phyloP scores from a whole-genome alignment of 169 alveolate species.

The Miamiensis avidus region DNA sequence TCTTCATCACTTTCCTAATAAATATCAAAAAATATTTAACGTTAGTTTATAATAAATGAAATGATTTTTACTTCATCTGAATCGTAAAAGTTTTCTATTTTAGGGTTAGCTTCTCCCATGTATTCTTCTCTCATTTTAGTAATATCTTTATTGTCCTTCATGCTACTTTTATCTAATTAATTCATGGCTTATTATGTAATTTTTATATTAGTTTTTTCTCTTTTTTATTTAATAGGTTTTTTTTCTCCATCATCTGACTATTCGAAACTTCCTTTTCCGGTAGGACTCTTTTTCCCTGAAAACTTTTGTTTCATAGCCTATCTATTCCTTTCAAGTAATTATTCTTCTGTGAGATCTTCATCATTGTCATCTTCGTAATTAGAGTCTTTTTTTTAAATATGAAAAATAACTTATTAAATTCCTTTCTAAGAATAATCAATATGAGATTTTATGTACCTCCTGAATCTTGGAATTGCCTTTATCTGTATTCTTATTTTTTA shows the following conservation, averaged over 20 bases:
- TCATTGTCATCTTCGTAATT: neutral
- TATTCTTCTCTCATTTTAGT: slow-evolving; percentile 19
- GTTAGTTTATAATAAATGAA: slow-evolving; percentile 52
- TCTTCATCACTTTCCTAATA: no score
- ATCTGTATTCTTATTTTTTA: slow-evolving; percentile 23
- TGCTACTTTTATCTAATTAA: slow-evolving; percentile 38
- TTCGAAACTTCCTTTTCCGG: slow-evolving; percentile 16
- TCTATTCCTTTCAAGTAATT: slow-evolving; percentile 7
- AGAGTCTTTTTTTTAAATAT: no score
- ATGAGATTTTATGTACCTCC: neutral
- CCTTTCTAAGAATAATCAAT: slow-evolving; percentile 11
- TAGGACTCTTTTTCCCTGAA: neutral
- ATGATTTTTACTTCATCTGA: slow-evolving; percentile 47
- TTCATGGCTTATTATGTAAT: slow-evolving; percentile 46
- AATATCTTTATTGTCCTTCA: slow-evolving; percentile 41
- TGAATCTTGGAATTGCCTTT: neutral
- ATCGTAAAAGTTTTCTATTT: slow-evolving; percentile 54
- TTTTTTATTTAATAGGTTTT: slow-evolving; percentile 3
- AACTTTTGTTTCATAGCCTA: slow-evolving; percentile 9
- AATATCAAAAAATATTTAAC: no score
- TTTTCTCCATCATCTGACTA: slow-evolving; percentile 8
- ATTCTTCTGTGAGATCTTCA: neutral
- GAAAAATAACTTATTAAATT: neutral
- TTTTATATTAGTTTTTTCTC: slow-evolving; percentile 29
- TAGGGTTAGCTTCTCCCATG: slow-evolving; percentile 58